Evolutionary conservation across 2,329 filamentous ascomycete genomes (phyloP).

Genomic region (Penicillium sp.): DNA sequence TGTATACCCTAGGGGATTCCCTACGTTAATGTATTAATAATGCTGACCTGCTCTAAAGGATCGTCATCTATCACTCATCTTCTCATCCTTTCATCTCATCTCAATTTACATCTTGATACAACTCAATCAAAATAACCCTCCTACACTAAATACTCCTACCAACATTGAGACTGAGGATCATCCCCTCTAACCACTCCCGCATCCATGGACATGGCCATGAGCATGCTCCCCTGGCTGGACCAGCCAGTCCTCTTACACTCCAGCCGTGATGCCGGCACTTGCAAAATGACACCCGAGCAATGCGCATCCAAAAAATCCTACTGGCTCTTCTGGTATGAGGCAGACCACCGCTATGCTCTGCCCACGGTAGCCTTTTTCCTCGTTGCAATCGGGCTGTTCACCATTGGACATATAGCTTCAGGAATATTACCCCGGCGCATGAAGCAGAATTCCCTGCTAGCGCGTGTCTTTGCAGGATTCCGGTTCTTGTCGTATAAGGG

Average conservation of each 20-base stretch:
- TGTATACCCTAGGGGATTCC: background rate
- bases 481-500: slow-evolving; percentile 40
- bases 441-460: slow-evolving; percentile 24
- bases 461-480: slow-evolving; percentile 43
- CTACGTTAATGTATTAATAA: slow-evolving; percentile 18
- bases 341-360: slow-evolving; percentile 59
- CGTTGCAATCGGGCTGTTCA: slow-evolving; percentile 54
- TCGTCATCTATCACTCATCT: background rate
- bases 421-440: slow-evolving; percentile 14
- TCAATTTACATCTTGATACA: background rate
- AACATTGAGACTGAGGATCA: background rate
- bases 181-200: background rate
- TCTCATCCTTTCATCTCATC: background rate
- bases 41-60: slow-evolving; percentile 3
- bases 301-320: slow-evolving; percentile 31
- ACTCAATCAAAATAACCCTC: background rate
- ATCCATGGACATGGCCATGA: slow-evolving; percentile 14
- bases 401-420: slow-evolving; percentile 42
- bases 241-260: slow-evolving; percentile 36
- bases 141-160: background rate
- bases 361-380: slow-evolving; percentile 60
- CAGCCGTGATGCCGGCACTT: slow-evolving; percentile 26
- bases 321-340: slow-evolving; percentile 52
- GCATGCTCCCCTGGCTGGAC: slow-evolving; percentile 33
- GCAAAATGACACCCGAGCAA: slow-evolving; percentile 35